A percentile compares a stretch with the other conserved stretches of the same genome.
These are phyloP conservation scores for Vitis rupestris DNA, from an alignment of 164 flowering plant species.

Conservation along the genomic window DNA sequence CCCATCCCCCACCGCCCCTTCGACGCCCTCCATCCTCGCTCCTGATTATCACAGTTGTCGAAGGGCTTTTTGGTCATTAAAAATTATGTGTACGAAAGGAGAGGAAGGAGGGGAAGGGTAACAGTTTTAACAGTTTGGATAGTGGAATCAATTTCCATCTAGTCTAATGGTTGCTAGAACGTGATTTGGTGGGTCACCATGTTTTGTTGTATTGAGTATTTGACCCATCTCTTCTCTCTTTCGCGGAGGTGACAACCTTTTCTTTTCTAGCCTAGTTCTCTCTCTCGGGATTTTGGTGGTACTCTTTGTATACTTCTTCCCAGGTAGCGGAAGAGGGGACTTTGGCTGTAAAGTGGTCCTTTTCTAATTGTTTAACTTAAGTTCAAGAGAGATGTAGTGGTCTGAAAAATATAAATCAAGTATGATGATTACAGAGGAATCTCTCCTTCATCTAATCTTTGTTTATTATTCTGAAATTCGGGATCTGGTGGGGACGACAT, in stretches of 20 bases:
- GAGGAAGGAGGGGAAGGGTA: neutral
- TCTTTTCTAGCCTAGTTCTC: constrained; percentile 1
- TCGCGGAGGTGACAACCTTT: neutral
- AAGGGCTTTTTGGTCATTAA: constrained; percentile 15
- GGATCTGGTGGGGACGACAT: too few relatives aligned
- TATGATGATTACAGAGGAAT: neutral
- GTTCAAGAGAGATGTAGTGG: neutral
- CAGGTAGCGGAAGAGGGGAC: neutral
- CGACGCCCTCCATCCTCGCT: constrained; percentile 29
- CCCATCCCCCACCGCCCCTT: constrained; percentile 31
- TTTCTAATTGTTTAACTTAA: neutral
- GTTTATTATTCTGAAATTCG: too few relatives aligned
- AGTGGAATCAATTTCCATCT: neutral
- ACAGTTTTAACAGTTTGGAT: constrained; percentile 5
- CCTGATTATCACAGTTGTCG: neutral
- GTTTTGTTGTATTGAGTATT: constrained; percentile 17
- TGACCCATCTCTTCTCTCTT: constrained; percentile 16
- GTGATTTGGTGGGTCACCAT: constrained; percentile 28
- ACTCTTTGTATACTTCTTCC: too few relatives aligned
- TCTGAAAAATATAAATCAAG: neutral
- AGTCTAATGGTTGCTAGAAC: constrained; percentile 23
- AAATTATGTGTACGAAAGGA: neutral
- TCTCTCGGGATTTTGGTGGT: neutral
- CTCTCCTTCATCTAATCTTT: too few relatives aligned
- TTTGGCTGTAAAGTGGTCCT: neutral